A percentile compares a stretch with the other conserved stretches of the same genome.
Evolutionary conservation across 2,329 filamentous ascomycete species (phyloP).

Genomic region (Verticillium nonalfalfae): DNA sequence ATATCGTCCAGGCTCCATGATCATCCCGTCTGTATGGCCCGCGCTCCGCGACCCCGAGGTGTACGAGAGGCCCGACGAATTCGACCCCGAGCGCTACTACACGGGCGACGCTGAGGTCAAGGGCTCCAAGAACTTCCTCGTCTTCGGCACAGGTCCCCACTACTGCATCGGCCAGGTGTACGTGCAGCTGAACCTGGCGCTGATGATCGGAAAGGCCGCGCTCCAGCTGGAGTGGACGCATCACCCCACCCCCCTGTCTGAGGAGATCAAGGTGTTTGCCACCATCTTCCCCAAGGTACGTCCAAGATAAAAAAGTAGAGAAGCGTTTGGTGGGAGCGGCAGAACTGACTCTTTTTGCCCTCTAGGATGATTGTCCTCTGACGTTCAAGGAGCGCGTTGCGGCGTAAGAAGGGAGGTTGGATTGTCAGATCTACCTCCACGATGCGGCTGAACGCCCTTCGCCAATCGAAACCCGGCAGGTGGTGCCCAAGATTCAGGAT

Average conservation of each 20-base stretch:
- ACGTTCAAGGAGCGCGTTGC: slow-evolving; percentile 53
- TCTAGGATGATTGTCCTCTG: slow-evolving; percentile 75
- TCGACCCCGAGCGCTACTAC: slow-evolving; percentile 89
- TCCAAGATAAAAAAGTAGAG: too few relatives aligned
- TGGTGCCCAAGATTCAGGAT: not conserved
- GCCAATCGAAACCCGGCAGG: not conserved
- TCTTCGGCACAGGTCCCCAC: slow-evolving; percentile 92
- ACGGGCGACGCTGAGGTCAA: slow-evolving; percentile 80
- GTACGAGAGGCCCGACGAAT: slow-evolving; percentile 82
- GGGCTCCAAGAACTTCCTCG: slow-evolving; percentile 88
- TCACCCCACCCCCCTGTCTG: slow-evolving; percentile 72
- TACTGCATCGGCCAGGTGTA: slow-evolving; percentile 95
- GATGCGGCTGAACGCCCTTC: not conserved
- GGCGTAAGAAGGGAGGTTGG: not conserved
- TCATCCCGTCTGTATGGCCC: slow-evolving; percentile 86
- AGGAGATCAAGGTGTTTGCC: slow-evolving; percentile 97
- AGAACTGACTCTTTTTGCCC: too few relatives aligned
- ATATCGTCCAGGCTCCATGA: slow-evolving; percentile 64
- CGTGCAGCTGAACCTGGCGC: slow-evolving; percentile 79
- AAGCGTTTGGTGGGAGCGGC: too few relatives aligned
- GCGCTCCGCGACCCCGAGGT: slow-evolving; percentile 88
- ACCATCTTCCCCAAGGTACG: slow-evolving; percentile 91
- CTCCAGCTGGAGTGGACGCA: slow-evolving; percentile 87
- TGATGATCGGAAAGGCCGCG: slow-evolving; percentile 85
- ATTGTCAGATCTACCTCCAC: not conserved